phyloP scores from a whole-genome alignment of 2,329 filamentous ascomycete genomes.

The Colletotrichum sansevieriae region DNA sequence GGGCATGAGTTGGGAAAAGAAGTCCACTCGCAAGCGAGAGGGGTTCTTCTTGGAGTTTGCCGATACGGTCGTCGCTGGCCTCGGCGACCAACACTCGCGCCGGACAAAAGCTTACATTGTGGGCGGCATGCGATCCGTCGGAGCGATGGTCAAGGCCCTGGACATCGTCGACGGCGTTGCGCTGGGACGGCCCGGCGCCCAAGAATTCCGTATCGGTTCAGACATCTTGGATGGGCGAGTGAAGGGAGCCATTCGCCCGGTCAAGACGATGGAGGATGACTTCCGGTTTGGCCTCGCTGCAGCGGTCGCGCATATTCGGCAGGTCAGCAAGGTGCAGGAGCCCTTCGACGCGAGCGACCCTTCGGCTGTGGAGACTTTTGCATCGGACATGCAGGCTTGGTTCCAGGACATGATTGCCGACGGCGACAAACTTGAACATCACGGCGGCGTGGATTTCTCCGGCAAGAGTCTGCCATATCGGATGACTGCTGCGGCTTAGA shows the following conservation, averaged over 20 bases:
- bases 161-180: slow-evolving; percentile 71
- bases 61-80: slow-evolving; percentile 59
- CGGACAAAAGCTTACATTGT: slow-evolving; percentile 69
- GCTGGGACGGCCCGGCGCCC: slow-evolving; percentile 56
- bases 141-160: slow-evolving; percentile 69
- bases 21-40: slow-evolving; percentile 68
- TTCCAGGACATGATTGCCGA: slow-evolving; percentile 45
- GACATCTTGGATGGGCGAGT: slow-evolving; percentile 27
- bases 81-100: slow-evolving; percentile 42
- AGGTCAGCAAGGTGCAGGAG: slow-evolving; percentile 40
- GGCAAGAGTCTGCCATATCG: slow-evolving; percentile 33
- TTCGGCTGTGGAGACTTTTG: slow-evolving; percentile 43
- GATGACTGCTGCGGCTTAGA: not conserved
- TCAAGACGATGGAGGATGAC: slow-evolving; percentile 24
- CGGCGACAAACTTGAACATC: slow-evolving; percentile 47
- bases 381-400: slow-evolving; percentile 45
- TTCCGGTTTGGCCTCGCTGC: slow-evolving; percentile 6
- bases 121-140: slow-evolving; percentile 67
- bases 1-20: slow-evolving; percentile 63
- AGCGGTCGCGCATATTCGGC: slow-evolving; percentile 24
- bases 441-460: slow-evolving; percentile 44
- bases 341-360: slow-evolving; percentile 47
- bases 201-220: slow-evolving; percentile 45
- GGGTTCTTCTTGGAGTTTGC: slow-evolving; percentile 73
- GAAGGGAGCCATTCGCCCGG: slow-evolving; percentile 24